Evolutionary conservation across 140 eudicot genomes (phyloP).

Genomic region (Ambrosia hybrid): DNA sequence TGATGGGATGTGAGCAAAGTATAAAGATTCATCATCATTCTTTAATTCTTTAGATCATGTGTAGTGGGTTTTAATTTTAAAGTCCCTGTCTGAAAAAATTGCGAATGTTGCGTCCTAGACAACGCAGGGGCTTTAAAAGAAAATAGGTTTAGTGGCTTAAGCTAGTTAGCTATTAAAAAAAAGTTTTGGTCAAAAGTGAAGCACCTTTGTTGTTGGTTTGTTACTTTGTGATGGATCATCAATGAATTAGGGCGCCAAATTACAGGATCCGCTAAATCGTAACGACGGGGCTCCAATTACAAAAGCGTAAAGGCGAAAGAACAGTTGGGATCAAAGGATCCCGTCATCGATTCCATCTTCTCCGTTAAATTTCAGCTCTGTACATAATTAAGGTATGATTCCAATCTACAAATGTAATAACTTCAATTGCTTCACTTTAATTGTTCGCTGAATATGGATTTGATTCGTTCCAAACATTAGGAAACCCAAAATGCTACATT

Average conservation of each 20-base stretch:
- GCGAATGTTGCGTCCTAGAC: no score
- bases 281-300: conserved; percentile 2
- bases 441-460: not conserved
- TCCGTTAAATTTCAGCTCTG: conserved; percentile 17
- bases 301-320: not conserved
- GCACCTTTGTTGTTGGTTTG: not conserved
- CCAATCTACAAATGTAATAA: conserved; percentile 4
- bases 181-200: not conserved
- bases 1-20: no score
- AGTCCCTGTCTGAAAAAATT: no score
- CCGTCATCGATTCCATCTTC: conserved; percentile 5
- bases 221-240: not conserved
- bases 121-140: no score
- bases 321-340: conserved; percentile 5
- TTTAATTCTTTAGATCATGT: no score
- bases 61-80: no score
- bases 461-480: not conserved
- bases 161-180: no score
- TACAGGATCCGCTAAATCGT: conserved; percentile 24
- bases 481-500: conserved; percentile 22
- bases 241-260: conserved; percentile 26
- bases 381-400: conserved; percentile 19
- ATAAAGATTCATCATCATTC: no score
- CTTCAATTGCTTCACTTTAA: conserved; percentile 7
- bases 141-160: no score